phyloP scores from a whole-genome alignment of 1,284 basidiomycete genomes.

The Mycena sp. region DNA sequence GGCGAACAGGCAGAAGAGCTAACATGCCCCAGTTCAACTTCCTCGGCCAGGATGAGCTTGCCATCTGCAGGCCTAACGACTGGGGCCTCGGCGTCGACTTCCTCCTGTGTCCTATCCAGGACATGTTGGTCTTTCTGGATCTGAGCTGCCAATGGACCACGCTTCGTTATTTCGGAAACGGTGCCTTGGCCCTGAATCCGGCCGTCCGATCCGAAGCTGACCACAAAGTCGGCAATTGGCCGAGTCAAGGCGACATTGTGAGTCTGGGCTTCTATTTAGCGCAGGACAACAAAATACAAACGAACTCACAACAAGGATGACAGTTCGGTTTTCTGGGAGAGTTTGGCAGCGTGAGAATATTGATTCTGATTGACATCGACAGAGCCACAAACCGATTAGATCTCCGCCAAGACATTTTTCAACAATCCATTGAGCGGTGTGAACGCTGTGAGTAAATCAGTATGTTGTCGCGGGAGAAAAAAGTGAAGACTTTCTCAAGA shows the following conservation, averaged over 20 bases:
- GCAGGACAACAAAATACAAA: background rate
- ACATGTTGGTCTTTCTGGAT: conserved; percentile 48
- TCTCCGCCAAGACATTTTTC: conserved; percentile 80
- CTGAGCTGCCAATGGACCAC: conserved; percentile 49
- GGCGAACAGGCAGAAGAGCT: conserved; percentile 54
- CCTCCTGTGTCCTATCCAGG: conserved; percentile 50
- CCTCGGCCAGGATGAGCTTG: too few species aligned
- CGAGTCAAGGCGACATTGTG: conserved; percentile 71
- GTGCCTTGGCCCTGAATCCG: conserved; percentile 53
- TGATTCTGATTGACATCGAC: background rate
- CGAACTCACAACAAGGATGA: conserved; percentile 21
- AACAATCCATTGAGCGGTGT: conserved; percentile 65
- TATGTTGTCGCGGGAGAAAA: background rate
- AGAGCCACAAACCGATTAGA: conserved; percentile 66
- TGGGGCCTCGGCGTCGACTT: conserved; percentile 49
- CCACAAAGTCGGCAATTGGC: conserved; percentile 65
- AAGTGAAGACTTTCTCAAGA: conserved; percentile 39
- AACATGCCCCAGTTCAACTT: conserved; percentile 46
- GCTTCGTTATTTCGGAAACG: conserved; percentile 50
- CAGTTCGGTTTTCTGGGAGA: conserved; percentile 17
- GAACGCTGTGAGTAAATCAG: conserved; percentile 36
- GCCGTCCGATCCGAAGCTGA: conserved; percentile 61
- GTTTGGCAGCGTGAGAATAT: background rate
- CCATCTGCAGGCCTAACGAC: conserved; percentile 13
- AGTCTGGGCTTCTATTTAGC: conserved; percentile 49